A percentile compares a stretch with the other conserved stretches of the same genome.
These are phyloP conservation scores for Intubia oerlemansii DNA, from an alignment of 2,329 filamentous ascomycete genomes.

Conservation along the genomic window DNA sequence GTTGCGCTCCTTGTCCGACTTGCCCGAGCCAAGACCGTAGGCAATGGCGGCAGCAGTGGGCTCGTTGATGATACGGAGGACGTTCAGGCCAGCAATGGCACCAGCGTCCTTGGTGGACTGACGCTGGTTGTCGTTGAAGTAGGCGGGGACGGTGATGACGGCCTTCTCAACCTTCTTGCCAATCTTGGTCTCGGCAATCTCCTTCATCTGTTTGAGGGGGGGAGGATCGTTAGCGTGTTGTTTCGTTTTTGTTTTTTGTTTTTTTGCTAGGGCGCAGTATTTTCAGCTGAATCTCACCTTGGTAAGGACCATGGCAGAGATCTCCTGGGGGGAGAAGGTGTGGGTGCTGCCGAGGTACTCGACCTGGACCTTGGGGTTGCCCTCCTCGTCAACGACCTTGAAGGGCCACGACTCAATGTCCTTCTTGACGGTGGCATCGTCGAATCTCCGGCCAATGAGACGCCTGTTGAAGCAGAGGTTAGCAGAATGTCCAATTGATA, in stretches of 20 bases:
- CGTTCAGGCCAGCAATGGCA: conserved; percentile 91
- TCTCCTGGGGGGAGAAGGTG: conserved; percentile 93
- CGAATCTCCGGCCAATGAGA: conserved; percentile 88
- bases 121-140: conserved; percentile 99
- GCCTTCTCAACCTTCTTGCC: conserved; percentile 99
- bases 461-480: conserved; percentile 36
- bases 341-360: conserved; percentile 90
- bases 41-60: conserved; percentile 95
- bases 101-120: conserved; percentile 98
- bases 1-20: conserved; percentile 94
- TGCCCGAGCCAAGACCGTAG: conserved; percentile 89
- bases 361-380: conserved; percentile 82
- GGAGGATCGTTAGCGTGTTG: not conserved
- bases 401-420: conserved; percentile 98
- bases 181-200: conserved; percentile 94
- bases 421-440: conserved; percentile 95
- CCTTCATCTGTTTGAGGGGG: conserved; percentile 98
- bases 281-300: conserved; percentile 68
- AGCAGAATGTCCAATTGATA: no score
- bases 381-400: conserved; percentile 82
- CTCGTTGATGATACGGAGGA: conserved; percentile 99
- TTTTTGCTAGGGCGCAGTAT: no score
- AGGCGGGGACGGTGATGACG: conserved; percentile 94
- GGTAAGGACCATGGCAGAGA: conserved; percentile 94
- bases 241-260: no score